Evolutionary conservation across 2,329 filamentous ascomycete genomes (phyloP).

Genomic region (Metarhizium humberi): DNA sequence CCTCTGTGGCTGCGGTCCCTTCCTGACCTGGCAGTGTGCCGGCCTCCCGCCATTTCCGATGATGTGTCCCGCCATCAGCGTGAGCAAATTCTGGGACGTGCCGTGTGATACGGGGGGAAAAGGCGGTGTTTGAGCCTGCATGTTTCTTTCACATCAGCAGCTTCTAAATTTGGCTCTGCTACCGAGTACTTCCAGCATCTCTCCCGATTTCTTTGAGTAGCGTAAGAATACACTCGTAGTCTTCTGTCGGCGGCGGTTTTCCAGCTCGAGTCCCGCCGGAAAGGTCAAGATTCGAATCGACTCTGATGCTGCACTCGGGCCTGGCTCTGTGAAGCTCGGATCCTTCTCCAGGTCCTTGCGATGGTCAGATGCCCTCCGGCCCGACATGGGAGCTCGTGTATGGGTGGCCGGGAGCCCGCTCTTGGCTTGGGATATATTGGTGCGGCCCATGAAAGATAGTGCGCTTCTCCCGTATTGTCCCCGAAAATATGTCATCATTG

Average conservation of each 20-base stretch:
- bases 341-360: neutral
- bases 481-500: neutral
- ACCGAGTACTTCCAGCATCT: no score
- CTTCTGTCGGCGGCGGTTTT: no score
- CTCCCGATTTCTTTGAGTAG: no score
- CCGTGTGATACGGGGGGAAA: no score
- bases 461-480: neutral
- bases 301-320: neutral
- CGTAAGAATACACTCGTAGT: no score
- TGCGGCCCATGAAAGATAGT: neutral
- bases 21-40: neutral
- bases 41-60: neutral
- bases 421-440: neutral
- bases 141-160: no score
- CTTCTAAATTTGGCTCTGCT: neutral
- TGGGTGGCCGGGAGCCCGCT: neutral
- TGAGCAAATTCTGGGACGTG: no score
- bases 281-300: neutral
- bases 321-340: neutral
- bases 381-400: neutral
- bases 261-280: no score
- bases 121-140: neutral
- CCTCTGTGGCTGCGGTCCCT: neutral
- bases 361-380: neutral
- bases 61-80: no score